phyloP scores from a whole-genome alignment of 441 rosid genomes.

The Erodium moschatum region DNA sequence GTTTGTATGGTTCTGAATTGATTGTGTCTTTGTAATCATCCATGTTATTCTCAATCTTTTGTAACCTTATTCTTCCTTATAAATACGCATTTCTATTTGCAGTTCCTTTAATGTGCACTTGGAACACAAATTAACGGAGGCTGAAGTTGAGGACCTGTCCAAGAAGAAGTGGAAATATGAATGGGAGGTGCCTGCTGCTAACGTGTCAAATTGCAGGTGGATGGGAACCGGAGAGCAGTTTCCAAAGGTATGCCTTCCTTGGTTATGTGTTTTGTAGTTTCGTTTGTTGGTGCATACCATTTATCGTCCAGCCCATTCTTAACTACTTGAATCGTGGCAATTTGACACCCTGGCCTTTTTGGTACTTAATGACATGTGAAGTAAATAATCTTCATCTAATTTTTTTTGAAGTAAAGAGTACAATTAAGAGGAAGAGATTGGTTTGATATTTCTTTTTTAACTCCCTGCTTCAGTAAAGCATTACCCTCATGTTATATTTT shows the following conservation, averaged over 20 bases:
- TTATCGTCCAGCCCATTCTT: background rate
- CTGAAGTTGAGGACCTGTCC: constrained; percentile 42
- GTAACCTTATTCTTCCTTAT: background rate
- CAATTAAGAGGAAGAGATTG: background rate
- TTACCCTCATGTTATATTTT: no score
- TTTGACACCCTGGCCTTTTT: background rate
- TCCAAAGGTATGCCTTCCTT: constrained; percentile 35
- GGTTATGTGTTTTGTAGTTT: constrained; percentile 13
- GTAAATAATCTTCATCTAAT: no score
- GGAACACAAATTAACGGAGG: constrained; percentile 47
- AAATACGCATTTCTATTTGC: constrained; percentile 23
- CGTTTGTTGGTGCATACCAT: background rate
- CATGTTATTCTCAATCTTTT: no score
- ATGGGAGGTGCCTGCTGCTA: constrained; percentile 64
- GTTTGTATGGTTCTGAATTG: no score
- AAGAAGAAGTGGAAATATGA: constrained; percentile 53
- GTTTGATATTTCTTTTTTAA: no score
- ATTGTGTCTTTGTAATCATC: no score
- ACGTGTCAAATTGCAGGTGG: constrained; percentile 65
- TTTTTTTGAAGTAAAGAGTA: background rate
- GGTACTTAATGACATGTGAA: no score
- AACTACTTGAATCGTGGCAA: background rate
- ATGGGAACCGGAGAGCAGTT: constrained; percentile 54
- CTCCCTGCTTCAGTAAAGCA: no score
- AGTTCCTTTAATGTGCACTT: constrained; percentile 65